Evolutionary conservation across 2,329 filamentous ascomycete species (phyloP), one percentile per base, ranked within the genome.

Genomic region (Penicillium freii): DNA sequence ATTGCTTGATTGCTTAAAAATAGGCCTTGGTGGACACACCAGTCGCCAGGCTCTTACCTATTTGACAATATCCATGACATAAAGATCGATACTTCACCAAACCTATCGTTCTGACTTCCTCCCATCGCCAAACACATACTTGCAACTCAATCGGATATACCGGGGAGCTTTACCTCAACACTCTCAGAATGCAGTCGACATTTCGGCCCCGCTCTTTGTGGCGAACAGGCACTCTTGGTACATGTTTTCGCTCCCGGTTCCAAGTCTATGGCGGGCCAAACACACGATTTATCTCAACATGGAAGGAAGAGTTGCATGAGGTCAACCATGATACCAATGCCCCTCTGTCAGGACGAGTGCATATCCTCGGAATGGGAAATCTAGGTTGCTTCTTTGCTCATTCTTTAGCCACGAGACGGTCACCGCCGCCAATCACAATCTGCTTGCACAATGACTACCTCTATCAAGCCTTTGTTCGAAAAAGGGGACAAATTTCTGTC

Each of bases 351-450:
- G 73, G 78, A 58, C 82, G 87, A 34, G 87, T 96, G 60, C 86
- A 94, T 68, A 82, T 97, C 47, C 77, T 96, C 3, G 92, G 93
- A 11, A 71, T 89, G 11, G 92, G 92, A 36, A 95, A 91, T 69
- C 80, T 96, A 13, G 92, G 92, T 15, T 85, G 85, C 43, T 84
- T 97, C 27, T 85, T 92, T 62, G 91, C 92, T 27, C 87, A 88
- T 69, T 84, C 85, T 23, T 78, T 97, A 11, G 83, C 85, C 23
- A 80, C 82, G 21, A 77, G 86, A 9, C 78, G 80, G 8, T 75
- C 83, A 21, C 81, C 83, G 3, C 90, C 91, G 5, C 89, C 89
- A 0, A 82, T 96, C 38, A 93, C 91, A 0, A 81, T 97, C 6
- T 81, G 96, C n/a, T 81, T 96, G 36, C 89, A 92, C 68, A 81